Evolutionary conservation across 2,329 filamentous ascomycete genomes (phyloP).

Genomic region (Paracorniculantispora psalliotae): DNA sequence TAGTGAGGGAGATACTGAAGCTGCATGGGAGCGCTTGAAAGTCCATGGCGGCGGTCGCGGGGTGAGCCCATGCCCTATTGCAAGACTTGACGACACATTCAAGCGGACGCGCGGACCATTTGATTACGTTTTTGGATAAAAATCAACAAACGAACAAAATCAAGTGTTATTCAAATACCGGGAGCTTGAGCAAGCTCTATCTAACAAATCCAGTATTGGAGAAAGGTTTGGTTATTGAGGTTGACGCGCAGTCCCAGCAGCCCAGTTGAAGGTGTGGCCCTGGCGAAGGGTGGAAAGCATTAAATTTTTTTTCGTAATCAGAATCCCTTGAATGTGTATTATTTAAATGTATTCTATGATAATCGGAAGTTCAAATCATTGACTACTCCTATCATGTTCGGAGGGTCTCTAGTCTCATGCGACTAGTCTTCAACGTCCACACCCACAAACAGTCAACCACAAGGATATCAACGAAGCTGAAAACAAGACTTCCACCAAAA

Average conservation of each 20-base stretch:
- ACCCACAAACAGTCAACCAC: conserved; percentile 48
- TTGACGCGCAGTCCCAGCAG: too few species aligned
- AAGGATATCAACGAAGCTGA: conserved; percentile 56
- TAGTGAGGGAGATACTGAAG: neutral
- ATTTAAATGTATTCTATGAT: too few species aligned
- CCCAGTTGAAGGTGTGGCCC: too few species aligned
- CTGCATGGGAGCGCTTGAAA: neutral
- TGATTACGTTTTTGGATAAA: neutral
- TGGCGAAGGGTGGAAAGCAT: too few species aligned
- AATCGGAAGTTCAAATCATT: too few species aligned
- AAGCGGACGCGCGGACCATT: neutral
- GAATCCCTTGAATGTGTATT: too few species aligned
- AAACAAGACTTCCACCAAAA: conserved; percentile 64
- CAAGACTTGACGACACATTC: neutral
- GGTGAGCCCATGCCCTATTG: neutral
- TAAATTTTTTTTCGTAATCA: too few species aligned
- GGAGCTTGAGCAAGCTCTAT: too few species aligned
- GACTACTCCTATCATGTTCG: conserved; percentile 20
- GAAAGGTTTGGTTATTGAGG: too few species aligned
- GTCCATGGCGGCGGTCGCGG: neutral
- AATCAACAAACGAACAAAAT: neutral
- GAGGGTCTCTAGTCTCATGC: conserved; percentile 34
- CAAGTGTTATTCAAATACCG: neutral
- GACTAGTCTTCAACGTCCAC: conserved; percentile 43
- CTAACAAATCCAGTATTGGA: too few species aligned